Evolutionary conservation across 2,329 filamentous ascomycete genomes (phyloP), one percentile per base, ranked within the genome.

Genomic region (Akanthomyces uredinophilus): DNA sequence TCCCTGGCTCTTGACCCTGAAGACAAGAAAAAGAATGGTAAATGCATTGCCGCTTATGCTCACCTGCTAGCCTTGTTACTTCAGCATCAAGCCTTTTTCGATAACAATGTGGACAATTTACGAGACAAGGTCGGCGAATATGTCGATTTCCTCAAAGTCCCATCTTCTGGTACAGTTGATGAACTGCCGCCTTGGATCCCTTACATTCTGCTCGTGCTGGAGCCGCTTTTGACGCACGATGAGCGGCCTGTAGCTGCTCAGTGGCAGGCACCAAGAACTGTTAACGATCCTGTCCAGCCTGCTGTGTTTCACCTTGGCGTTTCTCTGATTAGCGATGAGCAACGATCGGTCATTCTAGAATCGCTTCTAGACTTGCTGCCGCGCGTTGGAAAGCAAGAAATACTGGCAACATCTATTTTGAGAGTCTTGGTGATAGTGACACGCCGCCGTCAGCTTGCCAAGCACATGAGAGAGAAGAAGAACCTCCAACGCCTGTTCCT

Each of bases 151-250:
- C 84, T 99, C 67, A 88, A 89, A 68, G 78, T 92, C 4, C 80
- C 85, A 5, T 78, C 85, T 0, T 84, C 87, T 29, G 84, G 88
- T 61, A 81, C 89, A 4, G 78, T 83, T 0, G 91, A 96, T 54
- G 90, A 95, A 63, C 80, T 92, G n/a, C 90, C 92, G 5, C 90
- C 92, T 1, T 99, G 94, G 92, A 89, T 98, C 66, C 90, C 92
- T 14, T 93, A 95, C 70, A 87, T 98, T 37, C 80, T 99, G 39
- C 82, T 98, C 18, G 90, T 99, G 55, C 82, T 98, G 54, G 95
- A 99, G 78, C 90, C 90, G 59, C 80, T 98, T 37, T 80, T 99
- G n/a, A 89, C 90, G 16, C 90, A 96, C 68, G 95, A 98, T 73
- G 88, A 91, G 68, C 87, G 94, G 66, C 92, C 93, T 3, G 79